These are phyloP conservation scores for Chytriomyces confervae DNA, from an alignment of 192 early-diverging fungal genomes.

Conservation along the genomic window DNA sequence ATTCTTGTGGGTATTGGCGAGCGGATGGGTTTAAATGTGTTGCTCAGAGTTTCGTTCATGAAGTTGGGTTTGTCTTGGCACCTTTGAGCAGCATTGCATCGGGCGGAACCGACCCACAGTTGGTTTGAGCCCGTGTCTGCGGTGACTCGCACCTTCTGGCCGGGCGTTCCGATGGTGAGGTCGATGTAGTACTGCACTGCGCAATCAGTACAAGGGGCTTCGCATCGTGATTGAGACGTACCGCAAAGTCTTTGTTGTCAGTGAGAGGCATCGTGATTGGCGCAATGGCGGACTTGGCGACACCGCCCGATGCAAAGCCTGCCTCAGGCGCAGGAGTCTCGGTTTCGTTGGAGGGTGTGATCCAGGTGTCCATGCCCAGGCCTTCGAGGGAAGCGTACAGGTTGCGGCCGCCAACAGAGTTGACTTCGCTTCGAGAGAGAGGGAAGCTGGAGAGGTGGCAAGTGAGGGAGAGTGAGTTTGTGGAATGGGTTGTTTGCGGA, in stretches of 20 bases:
- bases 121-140: slow-evolving; percentile 7
- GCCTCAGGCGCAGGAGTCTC: too few relatives aligned
- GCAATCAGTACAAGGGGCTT: background rate
- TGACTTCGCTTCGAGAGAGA: too few relatives aligned
- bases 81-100: background rate
- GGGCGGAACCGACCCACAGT: slow-evolving; percentile 12
- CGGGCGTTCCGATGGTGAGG: slow-evolving; percentile 7
- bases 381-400: too few relatives aligned
- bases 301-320: background rate
- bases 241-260: background rate
- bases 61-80: background rate
- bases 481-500: too few relatives aligned
- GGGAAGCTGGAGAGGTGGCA: too few relatives aligned
- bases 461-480: too few relatives aligned
- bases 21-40: background rate
- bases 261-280: background rate
- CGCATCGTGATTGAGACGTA: too few relatives aligned
- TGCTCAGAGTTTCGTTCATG: background rate
- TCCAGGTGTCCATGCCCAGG: too few relatives aligned
- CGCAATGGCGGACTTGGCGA: background rate
- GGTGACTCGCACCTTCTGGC: background rate
- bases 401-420: too few relatives aligned
- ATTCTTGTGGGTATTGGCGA: background rate
- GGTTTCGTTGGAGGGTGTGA: too few relatives aligned
- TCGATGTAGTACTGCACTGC: background rate